Evolutionary conservation across 768 basidiomycete species (phyloP).

Genomic region (Rhizopogon vesiculosus): DNA sequence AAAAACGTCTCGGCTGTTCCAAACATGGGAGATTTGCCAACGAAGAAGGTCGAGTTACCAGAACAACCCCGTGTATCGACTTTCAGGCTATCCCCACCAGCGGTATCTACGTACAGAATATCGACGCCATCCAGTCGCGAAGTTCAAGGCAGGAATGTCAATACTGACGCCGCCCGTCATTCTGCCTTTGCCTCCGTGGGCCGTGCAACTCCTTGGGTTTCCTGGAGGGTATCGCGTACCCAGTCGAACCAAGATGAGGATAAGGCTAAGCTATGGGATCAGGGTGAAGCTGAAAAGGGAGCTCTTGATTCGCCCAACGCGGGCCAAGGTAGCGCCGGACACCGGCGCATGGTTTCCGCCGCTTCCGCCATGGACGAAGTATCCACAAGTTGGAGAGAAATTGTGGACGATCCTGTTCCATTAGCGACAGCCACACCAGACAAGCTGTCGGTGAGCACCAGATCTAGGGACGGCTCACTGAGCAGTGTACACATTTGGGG

Average conservation of each 20-base stretch:
- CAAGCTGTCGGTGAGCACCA: conserved; percentile 2
- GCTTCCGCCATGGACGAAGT: conserved; percentile 3
- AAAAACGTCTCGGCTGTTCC: conserved; percentile 10
- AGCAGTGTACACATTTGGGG: conserved; percentile 1
- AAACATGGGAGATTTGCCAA: background rate
- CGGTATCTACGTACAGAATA: conserved; percentile 21
- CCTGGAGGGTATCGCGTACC: conserved; percentile 22
- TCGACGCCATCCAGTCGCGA: conserved; percentile 10
- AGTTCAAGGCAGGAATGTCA: conserved; percentile 5
- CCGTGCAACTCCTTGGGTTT: conserved; percentile 36
- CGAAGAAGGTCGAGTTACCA: conserved; percentile 14
- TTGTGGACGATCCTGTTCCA: conserved; percentile 3
- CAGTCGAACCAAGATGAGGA: conserved; percentile 20
- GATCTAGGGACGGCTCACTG: conserved; percentile 7
- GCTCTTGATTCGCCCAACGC: conserved; percentile 9
- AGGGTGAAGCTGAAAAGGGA: conserved; percentile 27
- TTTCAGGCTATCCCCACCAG: conserved; percentile 18
- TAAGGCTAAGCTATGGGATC: conserved; percentile 26
- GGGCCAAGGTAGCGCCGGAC: background rate
- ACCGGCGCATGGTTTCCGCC: background rate
- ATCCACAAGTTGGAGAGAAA: conserved; percentile 5
- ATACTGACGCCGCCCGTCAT: conserved; percentile 9
- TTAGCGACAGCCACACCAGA: conserved; percentile 6
- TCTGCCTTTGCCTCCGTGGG: conserved; percentile 18
- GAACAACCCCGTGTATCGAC: conserved; percentile 20